phyloP scores from a whole-genome alignment of 163 green algal genomes.

The Scenedesmus sp. region DNA sequence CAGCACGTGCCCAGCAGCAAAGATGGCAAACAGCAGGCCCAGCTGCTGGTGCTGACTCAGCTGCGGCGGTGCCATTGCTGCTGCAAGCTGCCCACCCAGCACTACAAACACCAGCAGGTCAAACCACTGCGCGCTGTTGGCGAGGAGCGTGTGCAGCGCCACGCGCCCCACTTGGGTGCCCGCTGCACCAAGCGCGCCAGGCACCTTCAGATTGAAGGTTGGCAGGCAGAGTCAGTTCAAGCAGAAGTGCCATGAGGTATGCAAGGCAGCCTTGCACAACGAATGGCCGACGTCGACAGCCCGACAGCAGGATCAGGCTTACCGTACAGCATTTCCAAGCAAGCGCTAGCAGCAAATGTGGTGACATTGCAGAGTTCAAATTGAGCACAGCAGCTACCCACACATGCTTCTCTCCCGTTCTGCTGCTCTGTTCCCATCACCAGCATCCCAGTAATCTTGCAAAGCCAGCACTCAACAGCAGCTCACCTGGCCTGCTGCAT shows the following conservation, averaged over 20 bases:
- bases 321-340: too few species aligned
- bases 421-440: not conserved
- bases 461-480: not conserved
- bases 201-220: conserved; percentile 10
- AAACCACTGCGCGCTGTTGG: conserved; percentile 37
- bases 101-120: conserved; percentile 30
- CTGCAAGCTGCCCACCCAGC: conserved; percentile 23
- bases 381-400: not conserved
- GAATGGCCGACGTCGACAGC: not conserved
- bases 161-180: not conserved
- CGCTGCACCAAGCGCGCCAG: not conserved
- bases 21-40: conserved; percentile 1
- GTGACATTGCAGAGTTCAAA: not conserved
- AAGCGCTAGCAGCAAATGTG: not conserved
- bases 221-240: not conserved
- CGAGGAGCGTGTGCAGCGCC: not conserved
- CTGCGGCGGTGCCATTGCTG: not conserved
- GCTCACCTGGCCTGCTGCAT: conserved; percentile 26
- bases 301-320: too few species aligned
- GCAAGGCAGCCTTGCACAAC: not conserved
- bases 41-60: conserved; percentile 11
- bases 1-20: conserved; percentile 39
- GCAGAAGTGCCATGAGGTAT: not conserved
- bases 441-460: not conserved
- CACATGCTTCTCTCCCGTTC: not conserved